These are phyloP conservation scores for Strobilomyces echinocephalus DNA, from an alignment of 768 basidiomycete genomes.

Conservation along the genomic window DNA sequence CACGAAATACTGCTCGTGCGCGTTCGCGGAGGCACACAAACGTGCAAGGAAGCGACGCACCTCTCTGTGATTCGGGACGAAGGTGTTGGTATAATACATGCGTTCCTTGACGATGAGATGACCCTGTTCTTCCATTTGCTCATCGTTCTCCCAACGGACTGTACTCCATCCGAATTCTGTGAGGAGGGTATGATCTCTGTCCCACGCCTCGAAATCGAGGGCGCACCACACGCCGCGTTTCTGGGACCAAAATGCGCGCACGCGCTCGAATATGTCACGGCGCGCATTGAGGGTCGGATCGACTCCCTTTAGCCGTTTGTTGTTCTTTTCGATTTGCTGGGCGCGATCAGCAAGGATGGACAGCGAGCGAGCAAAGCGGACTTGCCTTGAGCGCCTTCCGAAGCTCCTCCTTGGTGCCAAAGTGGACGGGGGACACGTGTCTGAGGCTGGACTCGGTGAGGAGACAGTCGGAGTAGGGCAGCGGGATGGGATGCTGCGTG, in stretches of 20 bases:
- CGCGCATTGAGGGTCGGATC: slow-evolving; percentile 51
- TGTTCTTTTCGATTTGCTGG: slow-evolving; percentile 74
- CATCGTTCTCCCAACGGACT: slow-evolving; percentile 51
- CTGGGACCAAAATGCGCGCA: slow-evolving; percentile 57
- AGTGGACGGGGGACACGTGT: slow-evolving; percentile 54
- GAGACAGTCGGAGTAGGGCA: slow-evolving; percentile 77
- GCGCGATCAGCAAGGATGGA: background rate
- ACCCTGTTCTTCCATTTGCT: slow-evolving; percentile 44
- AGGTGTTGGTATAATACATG: slow-evolving; percentile 54
- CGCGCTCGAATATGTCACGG: slow-evolving; percentile 63
- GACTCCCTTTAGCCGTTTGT: slow-evolving; percentile 67
- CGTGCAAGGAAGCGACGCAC: slow-evolving; percentile 30
- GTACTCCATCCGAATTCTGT: slow-evolving; percentile 82
- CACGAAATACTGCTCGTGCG: slow-evolving; percentile 47
- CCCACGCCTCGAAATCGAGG: slow-evolving; percentile 83
- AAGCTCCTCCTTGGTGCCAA: slow-evolving; percentile 49
- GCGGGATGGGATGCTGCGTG: slow-evolving; percentile 57
- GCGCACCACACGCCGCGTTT: slow-evolving; percentile 71
- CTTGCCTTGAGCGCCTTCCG: slow-evolving; percentile 57
- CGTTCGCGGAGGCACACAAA: background rate
- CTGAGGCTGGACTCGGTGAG: slow-evolving; percentile 55
- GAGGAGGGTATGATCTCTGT: slow-evolving; percentile 62
- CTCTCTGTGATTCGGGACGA: slow-evolving; percentile 57
- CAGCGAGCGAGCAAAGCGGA: background rate
- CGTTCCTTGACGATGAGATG: slow-evolving; percentile 67